Evolutionary conservation across 148 eudicot species (phyloP), one percentile per base, ranked within the genome.

Genomic region (Camellia japonica): DNA sequence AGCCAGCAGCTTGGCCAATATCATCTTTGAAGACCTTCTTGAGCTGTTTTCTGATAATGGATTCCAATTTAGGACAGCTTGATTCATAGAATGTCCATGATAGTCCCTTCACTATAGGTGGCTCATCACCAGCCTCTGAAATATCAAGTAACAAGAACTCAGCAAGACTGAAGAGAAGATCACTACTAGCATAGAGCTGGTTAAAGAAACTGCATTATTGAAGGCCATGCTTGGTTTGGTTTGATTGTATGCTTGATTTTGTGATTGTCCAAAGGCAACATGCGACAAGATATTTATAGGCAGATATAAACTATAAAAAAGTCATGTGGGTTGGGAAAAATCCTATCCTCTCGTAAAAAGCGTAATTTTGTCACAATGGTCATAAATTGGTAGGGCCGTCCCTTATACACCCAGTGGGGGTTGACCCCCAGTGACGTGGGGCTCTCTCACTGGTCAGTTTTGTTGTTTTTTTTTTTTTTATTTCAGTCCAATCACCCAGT

Each of bases 1-100:
- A 62, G 19, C 82, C 79, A 9, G 82, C 82, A 43, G 85, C 85
- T n/a, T 74, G 79, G 71, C 67, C 73, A 8, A 79, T 51, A 44
- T 83, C 85, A 3, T 74, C 18, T 19, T 79, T 30, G 75, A 83
- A 83, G 19, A 79, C 85, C 23, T 83, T 61, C 46, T 62, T 41
- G 38, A 83, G 80, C 55, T 79, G 82, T 51, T 79, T 60, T 63
- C 82, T 75, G 56, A 83, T 44, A 20, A 61, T 61, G 51, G n/a
- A 56, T 71, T 83, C 85, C 62, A 83, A 10, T 1, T 74, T 43
- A 15, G 85, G 85, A 30, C 85, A 79, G 18, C 70, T 49, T 5
- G 44, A 30, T 20, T 83, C 79, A 59, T 83, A 75, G 73, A 67
- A 83, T 18, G 7, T 46, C 80, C 82, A 79, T 41, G 79, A 74